phyloP scores from a whole-genome alignment of 2,329 filamentous ascomycete species.

The Aspergillus tubingensis region DNA sequence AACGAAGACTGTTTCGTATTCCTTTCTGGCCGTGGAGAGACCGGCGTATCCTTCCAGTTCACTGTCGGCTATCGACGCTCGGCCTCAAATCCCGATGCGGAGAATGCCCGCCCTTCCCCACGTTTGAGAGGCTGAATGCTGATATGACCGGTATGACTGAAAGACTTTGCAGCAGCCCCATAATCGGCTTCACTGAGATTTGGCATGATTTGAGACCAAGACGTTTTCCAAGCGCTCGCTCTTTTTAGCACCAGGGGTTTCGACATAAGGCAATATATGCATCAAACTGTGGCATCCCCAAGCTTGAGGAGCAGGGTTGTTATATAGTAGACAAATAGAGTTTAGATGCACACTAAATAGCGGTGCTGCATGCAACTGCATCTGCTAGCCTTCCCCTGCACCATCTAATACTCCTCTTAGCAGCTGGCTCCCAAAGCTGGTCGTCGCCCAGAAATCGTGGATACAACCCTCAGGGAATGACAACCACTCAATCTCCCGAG shows the following conservation, averaged over 20 bases:
- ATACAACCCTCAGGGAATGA: too few relatives aligned
- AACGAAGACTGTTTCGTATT: background rate
- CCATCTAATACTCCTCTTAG: too few relatives aligned
- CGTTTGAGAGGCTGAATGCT: constrained; percentile 1
- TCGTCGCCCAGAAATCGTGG: too few relatives aligned
- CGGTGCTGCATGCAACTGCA: background rate
- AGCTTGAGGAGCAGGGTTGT: background rate
- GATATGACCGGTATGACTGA: background rate
- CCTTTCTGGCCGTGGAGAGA: background rate
- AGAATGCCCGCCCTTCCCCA: constrained; percentile 17
- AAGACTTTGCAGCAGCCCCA: background rate
- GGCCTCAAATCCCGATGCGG: constrained; percentile 18
- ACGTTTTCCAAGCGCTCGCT: constrained; percentile 46
- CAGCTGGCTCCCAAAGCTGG: too few relatives aligned
- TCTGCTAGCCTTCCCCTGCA: background rate
- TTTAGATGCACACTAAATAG: background rate
- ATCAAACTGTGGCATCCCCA: background rate
- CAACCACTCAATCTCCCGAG: too few relatives aligned
- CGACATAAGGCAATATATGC: constrained; percentile 49
- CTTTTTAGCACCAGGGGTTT: constrained; percentile 63
- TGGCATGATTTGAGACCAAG: too few relatives aligned
- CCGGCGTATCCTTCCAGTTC: background rate
- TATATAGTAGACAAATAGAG: background rate
- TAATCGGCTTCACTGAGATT: constrained; percentile 21
- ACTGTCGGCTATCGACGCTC: constrained; percentile 14